phyloP scores from a whole-genome alignment of 352 stramenopile genomes.

The Peronosclerospora sorghi region DNA sequence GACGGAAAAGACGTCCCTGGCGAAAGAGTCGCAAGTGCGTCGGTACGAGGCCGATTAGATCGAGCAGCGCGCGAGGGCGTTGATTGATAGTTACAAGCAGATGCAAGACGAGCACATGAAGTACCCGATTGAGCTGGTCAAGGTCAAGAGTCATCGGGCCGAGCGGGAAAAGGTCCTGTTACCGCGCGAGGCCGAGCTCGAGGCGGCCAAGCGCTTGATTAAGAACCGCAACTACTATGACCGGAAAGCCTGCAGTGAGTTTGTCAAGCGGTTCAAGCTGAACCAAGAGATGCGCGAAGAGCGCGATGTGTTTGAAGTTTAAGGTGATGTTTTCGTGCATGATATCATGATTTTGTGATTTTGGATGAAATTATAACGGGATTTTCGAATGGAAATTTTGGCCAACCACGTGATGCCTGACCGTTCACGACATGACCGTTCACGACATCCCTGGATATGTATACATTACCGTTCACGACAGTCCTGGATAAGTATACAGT shows the following conservation, averaged over 20 bases:
- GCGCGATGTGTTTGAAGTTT: constrained; percentile 77
- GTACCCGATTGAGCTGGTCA: constrained; percentile 71
- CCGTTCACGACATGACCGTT: too few species aligned
- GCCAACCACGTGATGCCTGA: too few species aligned
- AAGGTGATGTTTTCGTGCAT: too few species aligned
- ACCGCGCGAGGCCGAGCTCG: constrained; percentile 63
- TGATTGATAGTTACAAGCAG: constrained; percentile 84
- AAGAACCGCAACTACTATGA: constrained; percentile 87
- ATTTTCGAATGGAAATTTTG: too few species aligned
- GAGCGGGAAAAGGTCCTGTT: constrained; percentile 59
- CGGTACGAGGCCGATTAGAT: constrained; percentile 71
- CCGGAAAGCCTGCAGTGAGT: constrained; percentile 66
- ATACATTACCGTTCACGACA: too few species aligned
- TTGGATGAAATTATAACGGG: too few species aligned
- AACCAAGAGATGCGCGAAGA: constrained; percentile 76
- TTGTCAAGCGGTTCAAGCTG: constrained; percentile 73
- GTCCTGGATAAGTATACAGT: too few species aligned
- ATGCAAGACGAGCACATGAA: constrained; percentile 81
- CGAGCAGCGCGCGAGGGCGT: constrained; percentile 67
- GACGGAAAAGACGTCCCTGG: constrained; percentile 79
- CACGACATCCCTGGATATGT: too few species aligned
- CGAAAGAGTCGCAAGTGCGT: constrained; percentile 75
- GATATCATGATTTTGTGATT: too few species aligned
- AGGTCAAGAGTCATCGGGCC: constrained; percentile 66
- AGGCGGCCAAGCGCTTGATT: constrained; percentile 63